Base-by-base conservation (phyloP, 2,329 filamentous ascomycete genomes). In the Trichophyton mentagrophytes region DNA sequence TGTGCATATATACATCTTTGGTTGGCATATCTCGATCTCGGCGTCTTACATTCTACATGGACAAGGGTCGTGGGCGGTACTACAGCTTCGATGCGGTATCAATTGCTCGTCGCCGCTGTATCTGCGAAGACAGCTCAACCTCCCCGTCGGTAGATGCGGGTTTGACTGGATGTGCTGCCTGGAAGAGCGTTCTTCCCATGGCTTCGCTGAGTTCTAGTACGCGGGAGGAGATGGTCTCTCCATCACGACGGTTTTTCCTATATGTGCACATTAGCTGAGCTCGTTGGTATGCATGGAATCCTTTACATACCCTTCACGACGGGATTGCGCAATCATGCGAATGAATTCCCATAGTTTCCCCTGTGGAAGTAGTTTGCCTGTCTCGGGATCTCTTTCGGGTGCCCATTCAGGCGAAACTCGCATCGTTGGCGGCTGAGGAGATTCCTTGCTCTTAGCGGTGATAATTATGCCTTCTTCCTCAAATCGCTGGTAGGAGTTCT, bases 281-380 rank as follows among this genome's bases (percentile, higher is more conserved):
- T 6, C 7, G n/a, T 33, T 7, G 25, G 13, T n/a, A 17, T 55
- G 27, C 33, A 55, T n/a, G 33, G 49, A 59, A 11, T 27, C 25
- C 20, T 57, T 7, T 13, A 57, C 73, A 66, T 58, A 77, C 75
- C 93, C 93, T 76, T 97, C 93, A 49, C 92, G 81, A 36, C 93
- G 80, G 51, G 85, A 88, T 57, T 84, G 81, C 6, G 90, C 89
- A 64, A 99, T 96, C 69, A 86, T 82, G 72, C 96, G 90, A 3
- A 88, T 92, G 68, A 97, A 95, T 61, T 90, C 84, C 93, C 93
- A 99, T 5, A 99, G 77, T 63, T 84, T 84, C 0, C 92, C 93
- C 15, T 86, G 79, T 0, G 89, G 81, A 2, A 84, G 69, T 0
- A 96, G 79, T 2, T 72, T 76, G 13, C 83, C 85, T 0, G 81